phyloP scores from a whole-genome alignment of 148 eudicot species.

The Vaccinium corymbosum region DNA sequence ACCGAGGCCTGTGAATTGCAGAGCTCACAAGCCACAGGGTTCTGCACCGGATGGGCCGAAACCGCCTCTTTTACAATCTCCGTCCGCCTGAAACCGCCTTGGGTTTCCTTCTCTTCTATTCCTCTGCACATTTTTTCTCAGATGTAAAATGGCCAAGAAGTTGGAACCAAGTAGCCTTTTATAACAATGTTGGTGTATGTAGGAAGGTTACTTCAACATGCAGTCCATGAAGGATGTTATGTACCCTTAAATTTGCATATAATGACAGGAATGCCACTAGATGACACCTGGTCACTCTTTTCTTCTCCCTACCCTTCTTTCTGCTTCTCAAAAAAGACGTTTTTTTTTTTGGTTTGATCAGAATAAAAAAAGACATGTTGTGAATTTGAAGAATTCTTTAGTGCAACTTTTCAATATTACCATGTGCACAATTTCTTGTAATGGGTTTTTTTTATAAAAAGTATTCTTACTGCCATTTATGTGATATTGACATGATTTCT shows the following conservation, averaged over 20 bases:
- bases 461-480: background rate
- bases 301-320: background rate
- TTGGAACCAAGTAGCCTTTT: constrained; percentile 1
- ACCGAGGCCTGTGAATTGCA: constrained; percentile 26
- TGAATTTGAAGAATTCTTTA: background rate
- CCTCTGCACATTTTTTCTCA: constrained; percentile 24
- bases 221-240: background rate
- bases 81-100: background rate
- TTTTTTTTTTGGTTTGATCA: no score
- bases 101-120: constrained; percentile 8
- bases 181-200: constrained; percentile 17
- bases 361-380: background rate
- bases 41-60: constrained; percentile 1
- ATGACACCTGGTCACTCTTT: background rate
- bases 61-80: background rate
- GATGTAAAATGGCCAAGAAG: background rate
- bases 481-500: background rate
- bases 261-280: constrained; percentile 18
- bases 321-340: background rate
- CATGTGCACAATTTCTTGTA: constrained; percentile 1
- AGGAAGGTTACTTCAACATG: background rate
- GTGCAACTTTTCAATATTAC: background rate
- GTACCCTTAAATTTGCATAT: background rate
- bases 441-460: background rate
- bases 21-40: constrained; percentile 29